A percentile compares a stretch with the other conserved stretches of the same genome.
Conservation (phyloP, 768 basidiomycete species). For the Boletellus emodensis region DNA sequence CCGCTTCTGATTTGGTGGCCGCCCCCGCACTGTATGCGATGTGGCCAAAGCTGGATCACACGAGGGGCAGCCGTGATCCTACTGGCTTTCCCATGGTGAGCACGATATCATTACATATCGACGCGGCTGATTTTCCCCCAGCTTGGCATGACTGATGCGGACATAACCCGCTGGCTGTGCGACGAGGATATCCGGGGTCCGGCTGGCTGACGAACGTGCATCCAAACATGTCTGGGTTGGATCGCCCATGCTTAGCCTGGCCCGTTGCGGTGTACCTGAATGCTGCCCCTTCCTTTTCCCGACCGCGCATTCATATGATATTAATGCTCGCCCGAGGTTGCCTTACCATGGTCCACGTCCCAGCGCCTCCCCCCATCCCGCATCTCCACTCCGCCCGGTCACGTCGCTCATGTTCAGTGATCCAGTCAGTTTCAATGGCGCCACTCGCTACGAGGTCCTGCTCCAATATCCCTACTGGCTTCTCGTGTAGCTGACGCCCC, state of each 20-base stretch:
- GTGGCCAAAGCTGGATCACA: too few relatives aligned
- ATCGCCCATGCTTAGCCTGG: too few relatives aligned
- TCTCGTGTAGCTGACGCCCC: neutral
- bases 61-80: too few relatives aligned
- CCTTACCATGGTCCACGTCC: neutral
- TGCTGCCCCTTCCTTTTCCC: conserved; percentile 6
- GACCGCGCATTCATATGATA: conserved; percentile 11
- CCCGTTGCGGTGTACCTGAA: conserved; percentile 18
- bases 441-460: conserved; percentile 28
- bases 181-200: conserved; percentile 5
- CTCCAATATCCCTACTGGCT: neutral
- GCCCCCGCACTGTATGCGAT: too few relatives aligned
- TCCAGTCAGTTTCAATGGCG: conserved; percentile 26
- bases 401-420: conserved; percentile 20
- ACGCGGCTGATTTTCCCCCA: neutral
- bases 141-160: neutral
- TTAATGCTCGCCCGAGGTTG: conserved; percentile 1
- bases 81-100: too few relatives aligned
- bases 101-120: too few relatives aligned
- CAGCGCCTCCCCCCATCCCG: conserved; percentile 2
- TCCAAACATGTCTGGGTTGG: conserved; percentile 9
- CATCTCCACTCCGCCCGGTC: neutral
- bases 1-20: too few relatives aligned
- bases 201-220: conserved; percentile 12
- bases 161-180: neutral